These are phyloP conservation scores for Cyberlindnera americana DNA, from an alignment of 805 yeast species.

Conservation along the genomic window DNA sequence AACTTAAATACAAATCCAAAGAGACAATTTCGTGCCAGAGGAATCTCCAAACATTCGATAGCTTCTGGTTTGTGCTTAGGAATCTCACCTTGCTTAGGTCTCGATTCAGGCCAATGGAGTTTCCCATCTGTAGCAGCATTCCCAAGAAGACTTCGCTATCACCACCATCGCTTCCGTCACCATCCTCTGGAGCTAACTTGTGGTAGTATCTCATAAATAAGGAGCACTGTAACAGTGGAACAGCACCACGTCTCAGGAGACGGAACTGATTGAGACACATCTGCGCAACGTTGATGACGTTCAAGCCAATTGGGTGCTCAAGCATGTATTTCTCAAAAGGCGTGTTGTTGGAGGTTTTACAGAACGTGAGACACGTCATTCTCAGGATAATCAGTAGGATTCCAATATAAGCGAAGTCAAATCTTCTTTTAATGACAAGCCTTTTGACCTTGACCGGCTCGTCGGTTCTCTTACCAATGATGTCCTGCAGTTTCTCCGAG, in stretches of 20 bases:
- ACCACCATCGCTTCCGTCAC: constrained; percentile 53
- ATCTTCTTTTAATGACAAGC: constrained; percentile 19
- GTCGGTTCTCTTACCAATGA: constrained; percentile 12
- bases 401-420: constrained; percentile 27
- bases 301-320: constrained; percentile 43
- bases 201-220: constrained; percentile 48
- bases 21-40: constrained; percentile 52
- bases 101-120: constrained; percentile 53
- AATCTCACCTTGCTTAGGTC: constrained; percentile 42
- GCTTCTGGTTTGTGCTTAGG: constrained; percentile 22
- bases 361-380: constrained; percentile 21
- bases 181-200: constrained; percentile 51
- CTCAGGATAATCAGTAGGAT: constrained; percentile 22
- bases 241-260: constrained; percentile 42
- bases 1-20: constrained; percentile 43
- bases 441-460: constrained; percentile 6
- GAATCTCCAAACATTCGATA: constrained; percentile 51
- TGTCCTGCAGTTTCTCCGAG: constrained; percentile 15
- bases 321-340: constrained; percentile 35
- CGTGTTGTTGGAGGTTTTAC: constrained; percentile 19
- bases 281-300: constrained; percentile 46
- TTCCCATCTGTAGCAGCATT: constrained; percentile 51
- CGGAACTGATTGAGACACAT: constrained; percentile 54
- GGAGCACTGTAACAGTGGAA: constrained; percentile 53
- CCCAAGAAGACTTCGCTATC: constrained; percentile 48